A percentile compares a stretch with the other conserved stretches of the same genome.
Evolutionary conservation across 2,329 filamentous ascomycete species (phyloP).

Genomic region (Dothistroma septosporum): DNA sequence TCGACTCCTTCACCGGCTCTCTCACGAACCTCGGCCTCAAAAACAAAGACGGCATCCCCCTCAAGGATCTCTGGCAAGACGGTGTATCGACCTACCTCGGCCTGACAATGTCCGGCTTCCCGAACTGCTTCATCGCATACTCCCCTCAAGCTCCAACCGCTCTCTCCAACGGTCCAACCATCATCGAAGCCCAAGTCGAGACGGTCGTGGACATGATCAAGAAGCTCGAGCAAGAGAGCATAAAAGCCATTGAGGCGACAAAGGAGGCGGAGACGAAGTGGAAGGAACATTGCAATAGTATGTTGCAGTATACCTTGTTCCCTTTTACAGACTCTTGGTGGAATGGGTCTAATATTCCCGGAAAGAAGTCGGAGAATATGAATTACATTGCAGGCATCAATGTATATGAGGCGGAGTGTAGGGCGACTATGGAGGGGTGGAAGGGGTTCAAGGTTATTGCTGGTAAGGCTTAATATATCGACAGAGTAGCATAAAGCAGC

Average conservation of each 20-base stretch:
- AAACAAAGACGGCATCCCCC: conserved; percentile 22
- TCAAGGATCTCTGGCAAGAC: conserved; percentile 39
- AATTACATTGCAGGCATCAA: conserved; percentile 39
- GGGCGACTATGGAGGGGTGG: conserved; percentile 37
- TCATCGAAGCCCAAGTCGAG: conserved; percentile 42
- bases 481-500: neutral
- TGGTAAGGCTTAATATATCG: neutral
- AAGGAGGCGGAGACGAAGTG: conserved; percentile 41
- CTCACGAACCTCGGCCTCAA: conserved; percentile 36
- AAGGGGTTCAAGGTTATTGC: conserved; percentile 30
- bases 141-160: conserved; percentile 45
- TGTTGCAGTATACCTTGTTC: conserved; percentile 27
- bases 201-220: conserved; percentile 43
- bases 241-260: conserved; percentile 40
- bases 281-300: conserved; percentile 28
- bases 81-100: conserved; percentile 42
- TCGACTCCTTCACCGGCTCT: conserved; percentile 39
- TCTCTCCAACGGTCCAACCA: conserved; percentile 44
- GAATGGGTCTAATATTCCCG: conserved; percentile 43
- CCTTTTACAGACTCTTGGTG: conserved; percentile 32
- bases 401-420: conserved; percentile 39
- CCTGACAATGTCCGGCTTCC: conserved; percentile 28
- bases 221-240: conserved; percentile 37
- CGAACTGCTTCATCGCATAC: conserved; percentile 44
- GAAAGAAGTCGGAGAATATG: conserved; percentile 41